Conservation (phyloP, 2,329 filamentous ascomycete species). For the Pseudopithomyces maydicus region DNA sequence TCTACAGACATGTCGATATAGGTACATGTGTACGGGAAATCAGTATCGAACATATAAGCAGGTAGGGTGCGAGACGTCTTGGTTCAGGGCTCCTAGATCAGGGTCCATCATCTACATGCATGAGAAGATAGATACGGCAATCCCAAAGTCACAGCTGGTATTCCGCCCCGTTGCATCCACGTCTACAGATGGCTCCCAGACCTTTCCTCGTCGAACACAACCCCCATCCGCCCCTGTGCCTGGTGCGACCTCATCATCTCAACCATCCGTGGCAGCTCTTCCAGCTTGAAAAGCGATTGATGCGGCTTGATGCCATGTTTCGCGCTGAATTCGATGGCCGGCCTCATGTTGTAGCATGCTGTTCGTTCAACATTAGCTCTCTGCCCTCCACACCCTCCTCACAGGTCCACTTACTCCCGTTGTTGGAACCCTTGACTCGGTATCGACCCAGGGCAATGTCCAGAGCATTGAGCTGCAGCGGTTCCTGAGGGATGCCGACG, state of each 20-base stretch:
- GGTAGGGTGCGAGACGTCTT: no score
- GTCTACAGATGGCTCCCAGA: not conserved
- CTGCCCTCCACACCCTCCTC: slow-evolving; percentile 37
- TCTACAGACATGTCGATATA: no score
- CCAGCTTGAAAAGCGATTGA: slow-evolving; percentile 32
- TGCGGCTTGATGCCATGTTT: slow-evolving; percentile 41
- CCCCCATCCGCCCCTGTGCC: slow-evolving; percentile 37
- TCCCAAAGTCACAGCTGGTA: no score
- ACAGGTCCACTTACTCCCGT: slow-evolving; percentile 33
- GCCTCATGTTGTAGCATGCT: slow-evolving; percentile 44
- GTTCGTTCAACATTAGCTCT: slow-evolving; percentile 51
- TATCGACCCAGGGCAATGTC: slow-evolving; percentile 37
- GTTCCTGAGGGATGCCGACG: slow-evolving; percentile 38
- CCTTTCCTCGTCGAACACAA: slow-evolving; percentile 27
- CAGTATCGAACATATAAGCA: no score
- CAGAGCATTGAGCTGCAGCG: slow-evolving; percentile 37
- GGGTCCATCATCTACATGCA: no score
- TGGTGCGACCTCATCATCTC: slow-evolving; percentile 40
- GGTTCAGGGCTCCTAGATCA: no score
- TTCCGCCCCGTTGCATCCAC: not conserved
- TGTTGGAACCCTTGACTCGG: slow-evolving; percentile 36
- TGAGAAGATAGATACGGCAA: no score
- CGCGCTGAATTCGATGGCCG: slow-evolving; percentile 39
- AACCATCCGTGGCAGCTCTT: slow-evolving; percentile 42
- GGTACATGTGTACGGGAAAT: no score